Conservation (phyloP, 441 rosid species). For the Iberis amara region DNA sequence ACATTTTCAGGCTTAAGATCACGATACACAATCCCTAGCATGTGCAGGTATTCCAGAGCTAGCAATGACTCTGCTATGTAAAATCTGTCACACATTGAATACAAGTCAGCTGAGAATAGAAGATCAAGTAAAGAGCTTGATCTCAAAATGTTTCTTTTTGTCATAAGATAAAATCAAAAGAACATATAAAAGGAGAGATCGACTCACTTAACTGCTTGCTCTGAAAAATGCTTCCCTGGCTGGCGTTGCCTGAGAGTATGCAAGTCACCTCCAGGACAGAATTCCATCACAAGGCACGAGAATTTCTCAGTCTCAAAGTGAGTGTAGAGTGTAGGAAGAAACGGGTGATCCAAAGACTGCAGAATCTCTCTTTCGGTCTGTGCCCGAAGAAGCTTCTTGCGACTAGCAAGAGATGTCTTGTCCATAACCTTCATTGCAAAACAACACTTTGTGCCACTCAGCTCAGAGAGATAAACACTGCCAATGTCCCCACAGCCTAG, state of each 20-base stretch:
- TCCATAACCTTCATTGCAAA: slow-evolving; percentile 53
- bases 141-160: slow-evolving; percentile 18
- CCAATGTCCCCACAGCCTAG: slow-evolving; percentile 95
- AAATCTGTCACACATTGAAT: slow-evolving; percentile 49
- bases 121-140: slow-evolving; percentile 11
- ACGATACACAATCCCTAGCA: slow-evolving; percentile 85
- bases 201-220: slow-evolving; percentile 89
- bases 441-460: slow-evolving; percentile 79
- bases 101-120: not conserved
- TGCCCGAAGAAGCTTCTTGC: slow-evolving; percentile 86
- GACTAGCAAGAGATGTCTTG: slow-evolving; percentile 58
- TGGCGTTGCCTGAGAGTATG: slow-evolving; percentile 90
- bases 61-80: slow-evolving; percentile 82
- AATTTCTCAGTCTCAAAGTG: slow-evolving; percentile 93
- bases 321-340: slow-evolving; percentile 75
- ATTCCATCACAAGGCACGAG: slow-evolving; percentile 89
- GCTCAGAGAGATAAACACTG: slow-evolving; percentile 83
- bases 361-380: slow-evolving; percentile 92
- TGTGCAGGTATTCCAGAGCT: slow-evolving; percentile 81
- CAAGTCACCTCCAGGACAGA: slow-evolving; percentile 91
- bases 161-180: not conserved
- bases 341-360: slow-evolving; percentile 84
- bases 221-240: slow-evolving; percentile 78
- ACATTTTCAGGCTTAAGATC: slow-evolving; percentile 94
- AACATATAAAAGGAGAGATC: slow-evolving; percentile 1